Evolutionary conservation across 2,329 filamentous ascomycete genomes (phyloP), one percentile per base, ranked within the genome.

Genomic region (Eutypella sp.): DNA sequence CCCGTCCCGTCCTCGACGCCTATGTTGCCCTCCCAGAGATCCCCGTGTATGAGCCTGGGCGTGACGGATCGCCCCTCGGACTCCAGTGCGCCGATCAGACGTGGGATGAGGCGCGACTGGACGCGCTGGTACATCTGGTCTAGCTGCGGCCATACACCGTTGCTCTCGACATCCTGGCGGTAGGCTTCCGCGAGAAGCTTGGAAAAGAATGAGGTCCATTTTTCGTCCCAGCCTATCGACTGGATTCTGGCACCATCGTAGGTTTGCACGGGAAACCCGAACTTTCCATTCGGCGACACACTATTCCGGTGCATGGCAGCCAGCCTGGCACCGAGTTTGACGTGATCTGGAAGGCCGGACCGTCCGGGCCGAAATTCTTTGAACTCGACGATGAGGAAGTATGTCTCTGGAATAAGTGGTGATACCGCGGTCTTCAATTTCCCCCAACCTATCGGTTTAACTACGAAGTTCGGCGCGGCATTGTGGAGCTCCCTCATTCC

Each of bases 21-120:
- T 2, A 59, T 53, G 45, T 73, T 73, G 2, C 57, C 62, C 40
- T 72, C 64, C 68, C 67, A 72, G 2, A 71, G 52, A 51, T 71
- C 67, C 0, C 67, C 68, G 46, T 70, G 67, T 15, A 69, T 63
- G 38, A 70, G 51, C 18, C 50, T 49, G 1, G 63, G 62, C 38
- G 52, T 58, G 9, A 66, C 34, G 2, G 16, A 34, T 1, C 57
- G 41, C 2, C 60, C 62, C 2, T 61, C 50, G 1, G 40, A 11
- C 42, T 60, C 50, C 11, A 65, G 31, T 0, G 52, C 51, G 2
- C 54, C 58, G 4, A 66, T 42, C 1, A 62, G 46, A 1, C 56
- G 47, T 2, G 67, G 67, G n/a, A 69, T 61, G 16, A 68, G 55
- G 10, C 55, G 50, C 4, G 49, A 44, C 4, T 56, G 43, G 6